Evolutionary conservation across 2,329 filamentous ascomycete species (phyloP).

Genomic region (Macrophomina tecta): DNA sequence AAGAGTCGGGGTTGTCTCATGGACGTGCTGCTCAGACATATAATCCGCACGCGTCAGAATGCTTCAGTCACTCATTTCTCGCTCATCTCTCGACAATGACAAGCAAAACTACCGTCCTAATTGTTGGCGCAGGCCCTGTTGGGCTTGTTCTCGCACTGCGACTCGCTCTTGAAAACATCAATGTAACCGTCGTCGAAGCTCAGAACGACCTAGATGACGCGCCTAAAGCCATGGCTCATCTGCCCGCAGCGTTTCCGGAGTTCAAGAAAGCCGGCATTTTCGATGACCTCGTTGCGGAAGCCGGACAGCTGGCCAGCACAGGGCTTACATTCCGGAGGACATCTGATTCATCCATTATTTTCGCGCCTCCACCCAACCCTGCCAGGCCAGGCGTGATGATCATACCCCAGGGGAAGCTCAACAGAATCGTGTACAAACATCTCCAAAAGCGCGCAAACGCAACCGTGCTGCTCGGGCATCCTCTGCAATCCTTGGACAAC

Average conservation of each 20-base stretch:
- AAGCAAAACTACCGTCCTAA: slow-evolving; percentile 36
- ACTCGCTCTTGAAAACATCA: slow-evolving; percentile 42
- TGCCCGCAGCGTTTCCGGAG: slow-evolving; percentile 47
- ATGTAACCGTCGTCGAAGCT: slow-evolving; percentile 37
- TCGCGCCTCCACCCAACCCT: slow-evolving; percentile 31
- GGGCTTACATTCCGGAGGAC: slow-evolving; percentile 40
- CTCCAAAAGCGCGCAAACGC: slow-evolving; percentile 30
- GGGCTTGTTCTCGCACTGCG: slow-evolving; percentile 50
- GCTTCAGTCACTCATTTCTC: neutral
- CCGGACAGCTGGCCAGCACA: slow-evolving; percentile 34
- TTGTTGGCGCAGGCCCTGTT: slow-evolving; percentile 50
- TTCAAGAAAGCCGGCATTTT: slow-evolving; percentile 46
- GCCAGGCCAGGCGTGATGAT: slow-evolving; percentile 36
- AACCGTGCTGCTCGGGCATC: slow-evolving; percentile 35
- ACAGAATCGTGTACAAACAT: slow-evolving; percentile 36
- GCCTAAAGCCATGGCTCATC: slow-evolving; percentile 52
- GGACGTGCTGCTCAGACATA: neutral
- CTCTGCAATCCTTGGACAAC: slow-evolving; percentile 32
- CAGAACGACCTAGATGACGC: slow-evolving; percentile 32
- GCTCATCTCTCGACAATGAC: neutral
- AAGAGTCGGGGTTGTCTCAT: neutral
- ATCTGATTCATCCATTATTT: slow-evolving; percentile 32
- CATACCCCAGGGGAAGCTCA: slow-evolving; percentile 43
- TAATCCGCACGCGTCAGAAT: neutral
- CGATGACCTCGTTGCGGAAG: slow-evolving; percentile 39